These are phyloP conservation scores for Hypericum perforatum DNA, from an alignment of 345 rosid species.

Conservation along the genomic window DNA sequence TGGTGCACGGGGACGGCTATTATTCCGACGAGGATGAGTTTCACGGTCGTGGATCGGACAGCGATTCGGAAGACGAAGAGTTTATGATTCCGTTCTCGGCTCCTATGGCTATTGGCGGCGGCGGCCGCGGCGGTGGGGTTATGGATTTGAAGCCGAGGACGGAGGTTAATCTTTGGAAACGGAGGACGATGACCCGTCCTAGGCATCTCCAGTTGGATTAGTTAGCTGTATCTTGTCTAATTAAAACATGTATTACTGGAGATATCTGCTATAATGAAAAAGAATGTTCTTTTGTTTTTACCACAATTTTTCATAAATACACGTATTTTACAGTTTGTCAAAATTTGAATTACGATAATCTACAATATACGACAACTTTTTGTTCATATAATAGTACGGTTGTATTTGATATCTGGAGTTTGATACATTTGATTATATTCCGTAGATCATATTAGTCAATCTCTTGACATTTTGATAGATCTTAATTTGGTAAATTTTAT, in stretches of 20 bases:
- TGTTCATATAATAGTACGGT: too few species aligned
- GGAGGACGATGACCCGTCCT: constrained; percentile 79
- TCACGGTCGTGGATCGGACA: constrained; percentile 14
- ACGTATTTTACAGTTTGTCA: too few species aligned
- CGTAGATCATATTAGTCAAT: too few species aligned
- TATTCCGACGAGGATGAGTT: constrained; percentile 43
- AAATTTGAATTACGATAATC: too few species aligned
- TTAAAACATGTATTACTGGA: background rate
- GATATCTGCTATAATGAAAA: too few species aligned
- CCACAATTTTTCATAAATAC: too few species aligned
- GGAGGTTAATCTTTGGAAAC: constrained; percentile 82
- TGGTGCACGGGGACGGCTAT: constrained; percentile 15
- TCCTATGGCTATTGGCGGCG: constrained; percentile 37
- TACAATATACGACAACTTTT: too few species aligned
- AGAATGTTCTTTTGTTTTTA: background rate
- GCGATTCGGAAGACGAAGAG: constrained; percentile 21
- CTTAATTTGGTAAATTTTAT: too few species aligned
- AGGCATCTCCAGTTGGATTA: constrained; percentile 37
- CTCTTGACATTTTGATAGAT: too few species aligned
- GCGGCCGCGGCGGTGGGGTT: constrained; percentile 7
- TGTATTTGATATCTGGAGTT: too few species aligned
- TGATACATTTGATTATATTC: too few species aligned
- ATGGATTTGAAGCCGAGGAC: constrained; percentile 37
- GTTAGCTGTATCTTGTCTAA: background rate
- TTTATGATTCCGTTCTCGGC: constrained; percentile 62